Base-by-base conservation (phyloP, 352 stramenopile species). In the Globisporangium recalcitrans region DNA sequence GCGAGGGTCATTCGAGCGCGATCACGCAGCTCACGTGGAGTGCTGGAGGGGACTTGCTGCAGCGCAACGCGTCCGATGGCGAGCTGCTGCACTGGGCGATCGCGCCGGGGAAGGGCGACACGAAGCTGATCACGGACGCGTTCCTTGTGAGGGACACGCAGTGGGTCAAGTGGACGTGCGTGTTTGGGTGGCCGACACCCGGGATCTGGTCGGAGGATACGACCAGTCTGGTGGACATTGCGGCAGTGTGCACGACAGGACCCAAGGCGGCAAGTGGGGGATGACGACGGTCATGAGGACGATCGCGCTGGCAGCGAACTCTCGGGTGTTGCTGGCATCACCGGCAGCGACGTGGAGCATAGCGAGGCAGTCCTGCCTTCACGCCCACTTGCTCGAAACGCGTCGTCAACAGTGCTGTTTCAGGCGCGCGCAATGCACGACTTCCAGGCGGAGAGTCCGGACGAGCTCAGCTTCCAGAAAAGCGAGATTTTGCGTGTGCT, bases 21-120 rank as follows among this genome's bases (percentile, higher is more conserved):
- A 72, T 96, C 42, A 76, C 73, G 1, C 80, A 95, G 63, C 72
- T 98, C 38, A 95, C 97, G 36, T 98, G 95, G 75, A 96, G 77
- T 46, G 69, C 40, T 9, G 86, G 96, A 13, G 74, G 77, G 4
- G 79, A 85, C 32, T 86, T 95, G 29, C 48, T 98, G 2, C 78
- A 89, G 51, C 92, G 73, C 56, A 97, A 96, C 58, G 74, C 82
- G 14, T 69, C 72, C 6, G 79, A 91, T 55, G 76, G 82, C 6
- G 82, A 91, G 34, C 71, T 89, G 40, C 53, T 89, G 9, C 74
- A 85, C 55, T 91, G 82, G 82, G 64, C 74, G 13, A 31, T 82
- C 16, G 64, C 71, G 21, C 53, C 68, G 0, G 60, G 64, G 0
- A 74, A 70, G 29, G 68, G 67, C 7, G 71, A 62, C 31, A 70